phyloP scores from a whole-genome alignment of 2,329 filamentous ascomycete genomes.

The Macrophomina pseudophaseolina region DNA sequence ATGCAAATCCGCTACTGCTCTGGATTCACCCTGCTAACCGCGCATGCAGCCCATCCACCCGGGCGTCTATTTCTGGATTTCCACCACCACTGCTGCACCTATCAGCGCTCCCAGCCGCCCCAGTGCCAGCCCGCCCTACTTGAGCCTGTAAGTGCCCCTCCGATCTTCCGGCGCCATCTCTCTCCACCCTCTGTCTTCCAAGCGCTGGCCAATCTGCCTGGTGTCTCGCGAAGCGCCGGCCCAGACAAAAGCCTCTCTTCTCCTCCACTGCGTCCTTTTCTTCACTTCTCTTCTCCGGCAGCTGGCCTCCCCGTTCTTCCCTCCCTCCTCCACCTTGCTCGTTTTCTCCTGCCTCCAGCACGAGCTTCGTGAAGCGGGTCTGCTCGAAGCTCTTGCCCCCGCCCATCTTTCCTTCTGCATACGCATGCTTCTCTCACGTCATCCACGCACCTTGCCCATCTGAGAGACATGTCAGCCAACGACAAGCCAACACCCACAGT shows the following conservation, averaged over 20 bases:
- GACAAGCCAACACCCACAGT: constrained; percentile 50
- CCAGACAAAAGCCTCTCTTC: constrained; percentile 46
- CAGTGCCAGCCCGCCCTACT: constrained; percentile 15
- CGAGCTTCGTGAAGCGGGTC: constrained; percentile 25
- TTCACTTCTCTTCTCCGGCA: constrained; percentile 39
- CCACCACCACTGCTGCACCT: constrained; percentile 21
- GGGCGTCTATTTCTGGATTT: constrained; percentile 26
- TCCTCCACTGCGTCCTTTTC: constrained; percentile 39
- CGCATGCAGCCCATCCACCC: constrained; percentile 18
- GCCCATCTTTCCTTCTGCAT: constrained; percentile 29
- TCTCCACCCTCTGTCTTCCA: constrained; percentile 20
- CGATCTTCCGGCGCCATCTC: constrained; percentile 2
- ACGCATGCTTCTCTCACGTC: constrained; percentile 43
- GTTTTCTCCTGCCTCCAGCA: constrained; percentile 28
- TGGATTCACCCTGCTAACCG: constrained; percentile 4
- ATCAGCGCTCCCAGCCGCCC: constrained; percentile 17
- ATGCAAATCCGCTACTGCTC: constrained; percentile 2
- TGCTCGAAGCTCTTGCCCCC: constrained; percentile 19
- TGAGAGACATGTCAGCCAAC: constrained; percentile 51
- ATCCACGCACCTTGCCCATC: constrained; percentile 36
- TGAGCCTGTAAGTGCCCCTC: constrained; percentile 26
- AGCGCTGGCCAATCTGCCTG: constrained; percentile 21
- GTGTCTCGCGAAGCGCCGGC: constrained; percentile 42
- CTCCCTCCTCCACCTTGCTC: constrained; percentile 39
- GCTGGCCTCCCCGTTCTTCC: constrained; percentile 47